Evolutionary conservation across 148 eudicot species (phyloP), one percentile per base, ranked within the genome.

Genomic region (Tetragonia tetragonoides): DNA sequence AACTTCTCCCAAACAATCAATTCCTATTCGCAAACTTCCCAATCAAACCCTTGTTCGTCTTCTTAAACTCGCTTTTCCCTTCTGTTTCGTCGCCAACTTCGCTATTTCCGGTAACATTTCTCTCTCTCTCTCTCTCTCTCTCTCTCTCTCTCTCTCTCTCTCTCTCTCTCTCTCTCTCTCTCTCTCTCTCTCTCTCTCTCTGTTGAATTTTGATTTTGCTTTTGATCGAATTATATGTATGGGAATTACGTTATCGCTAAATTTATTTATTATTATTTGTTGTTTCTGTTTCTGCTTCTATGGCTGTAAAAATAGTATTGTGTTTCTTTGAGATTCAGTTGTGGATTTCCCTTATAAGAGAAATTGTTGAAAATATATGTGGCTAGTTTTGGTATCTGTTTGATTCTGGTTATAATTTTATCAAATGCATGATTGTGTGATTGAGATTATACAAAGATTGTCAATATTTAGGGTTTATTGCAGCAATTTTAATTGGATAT

Each of bases 41-140:
- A 72, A 65, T 20, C 81, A 64, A 15, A n/a, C 59, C 51, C 28
- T 72, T 17, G 72, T 79, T 72, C 76, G 81, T 2, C 72, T 75
- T 1, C 72, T 42, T 39, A 79, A 65, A 63, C 18, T 79, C 63
- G 81, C 71, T 54, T 79, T 79, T 70, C 81, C 67, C 17, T 79
- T 79, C 21, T 68, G 53, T 47, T 63, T 79, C 24, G 54, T 79
- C 44, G 75, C 71, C 72, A 79, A 79, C 23, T 15, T 79, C 72
- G 76, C 76, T 72, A 15, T 79, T 10, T 34, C 76, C 6, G 81
- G 81, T 79, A 37, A 34, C 10, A 2, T 56, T n/a, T n/a, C 34
- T 28, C 34, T 0, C 1, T 28, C 34, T 28, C 34, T 28, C 34
- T 28, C 34, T 21, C 11, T 64, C 16, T 38, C 60, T 39, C 39